Evolutionary conservation across 106 monocot species (phyloP).

Genomic region (Acorus gramineus): DNA sequence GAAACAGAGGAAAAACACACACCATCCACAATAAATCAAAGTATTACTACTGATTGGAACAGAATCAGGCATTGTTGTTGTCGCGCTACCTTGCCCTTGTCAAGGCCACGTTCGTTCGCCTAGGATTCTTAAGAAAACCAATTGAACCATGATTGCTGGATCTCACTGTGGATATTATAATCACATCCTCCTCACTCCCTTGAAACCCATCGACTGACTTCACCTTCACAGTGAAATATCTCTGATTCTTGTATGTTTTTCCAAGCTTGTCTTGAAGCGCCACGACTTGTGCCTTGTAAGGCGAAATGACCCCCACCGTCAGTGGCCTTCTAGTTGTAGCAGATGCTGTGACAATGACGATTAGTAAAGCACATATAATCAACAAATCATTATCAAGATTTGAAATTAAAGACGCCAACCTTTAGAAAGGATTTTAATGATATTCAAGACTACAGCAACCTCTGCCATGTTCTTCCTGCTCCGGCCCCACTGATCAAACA

Average conservation of each 20-base stretch:
- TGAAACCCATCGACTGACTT: slow-evolving; percentile 21
- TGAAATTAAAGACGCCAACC: slow-evolving; percentile 13
- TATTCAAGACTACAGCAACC: slow-evolving; percentile 34
- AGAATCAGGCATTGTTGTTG: too few species aligned
- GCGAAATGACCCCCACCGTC: slow-evolving; percentile 19
- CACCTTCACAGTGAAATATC: slow-evolving; percentile 7
- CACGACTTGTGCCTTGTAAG: slow-evolving; percentile 23
- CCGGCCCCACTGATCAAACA: slow-evolving; percentile 18
- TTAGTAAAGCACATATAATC: background rate
- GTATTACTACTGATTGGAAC: too few species aligned
- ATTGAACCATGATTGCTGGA: slow-evolving; percentile 15
- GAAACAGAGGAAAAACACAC: too few species aligned
- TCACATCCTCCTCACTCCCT: slow-evolving; percentile 25
- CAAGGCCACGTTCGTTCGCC: slow-evolving; percentile 24
- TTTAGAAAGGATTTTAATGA: slow-evolving; percentile 21
- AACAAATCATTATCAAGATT: slow-evolving; percentile 3
- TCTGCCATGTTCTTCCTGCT: slow-evolving; percentile 53
- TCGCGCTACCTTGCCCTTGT: slow-evolving; percentile 21
- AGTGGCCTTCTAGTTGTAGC: background rate
- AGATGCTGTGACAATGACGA: slow-evolving; percentile 2
- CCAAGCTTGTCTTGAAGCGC: slow-evolving; percentile 20
- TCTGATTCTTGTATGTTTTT: background rate
- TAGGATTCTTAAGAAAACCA: slow-evolving; percentile 14
- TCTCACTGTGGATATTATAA: slow-evolving; percentile 22
- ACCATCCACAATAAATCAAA: too few species aligned